phyloP scores from a whole-genome alignment of 1,139 yeast genomes.

The Wickerhamomyces sp. region DNA sequence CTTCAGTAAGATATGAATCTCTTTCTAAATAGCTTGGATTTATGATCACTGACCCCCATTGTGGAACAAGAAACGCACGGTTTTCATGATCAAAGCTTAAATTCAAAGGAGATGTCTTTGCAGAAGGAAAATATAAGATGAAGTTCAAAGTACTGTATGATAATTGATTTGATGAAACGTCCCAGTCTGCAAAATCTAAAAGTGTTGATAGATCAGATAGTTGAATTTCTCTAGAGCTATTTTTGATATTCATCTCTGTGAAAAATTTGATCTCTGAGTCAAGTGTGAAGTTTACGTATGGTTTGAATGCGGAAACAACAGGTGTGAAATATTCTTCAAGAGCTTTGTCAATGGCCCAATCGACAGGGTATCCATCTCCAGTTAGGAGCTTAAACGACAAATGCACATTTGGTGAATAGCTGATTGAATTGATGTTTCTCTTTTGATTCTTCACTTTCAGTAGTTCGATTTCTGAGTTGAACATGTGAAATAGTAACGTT shows the following conservation, averaged over 20 bases:
- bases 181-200: constrained; percentile 35
- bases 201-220: constrained; percentile 29
- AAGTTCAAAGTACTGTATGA: constrained; percentile 64
- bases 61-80: constrained; percentile 64
- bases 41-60: constrained; percentile 78
- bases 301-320: constrained; percentile 38
- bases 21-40: constrained; percentile 35
- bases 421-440: constrained; percentile 30
- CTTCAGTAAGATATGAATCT: constrained; percentile 31
- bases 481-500: constrained; percentile 49
- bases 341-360: constrained; percentile 53
- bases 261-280: constrained; percentile 79
- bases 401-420: constrained; percentile 61
- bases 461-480: constrained; percentile 40
- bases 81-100: constrained; percentile 10
- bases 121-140: constrained; percentile 57
- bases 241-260: constrained; percentile 33
- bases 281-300: constrained; percentile 64
- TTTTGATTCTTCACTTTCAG: constrained; percentile 17
- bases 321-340: constrained; percentile 40
- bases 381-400: constrained; percentile 57
- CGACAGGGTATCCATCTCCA: constrained; percentile 49
- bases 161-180: constrained; percentile 28
- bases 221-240: constrained; percentile 34
- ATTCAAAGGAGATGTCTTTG: constrained; percentile 35